Conservation (phyloP, 2,329 filamentous ascomycete genomes). For the Chalara sp. region DNA sequence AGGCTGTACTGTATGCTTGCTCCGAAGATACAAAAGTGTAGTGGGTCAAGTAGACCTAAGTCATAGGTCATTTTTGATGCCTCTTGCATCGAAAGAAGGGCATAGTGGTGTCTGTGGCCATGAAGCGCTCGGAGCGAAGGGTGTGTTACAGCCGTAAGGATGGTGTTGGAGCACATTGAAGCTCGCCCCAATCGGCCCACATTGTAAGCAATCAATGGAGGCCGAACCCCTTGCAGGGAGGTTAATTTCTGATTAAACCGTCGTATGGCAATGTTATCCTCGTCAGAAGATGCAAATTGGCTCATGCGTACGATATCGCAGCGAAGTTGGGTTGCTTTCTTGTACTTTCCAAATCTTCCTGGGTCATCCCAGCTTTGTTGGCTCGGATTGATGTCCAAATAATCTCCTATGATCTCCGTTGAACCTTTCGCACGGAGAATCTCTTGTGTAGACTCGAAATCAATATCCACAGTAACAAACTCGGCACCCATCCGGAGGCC, state of each 20-base stretch:
- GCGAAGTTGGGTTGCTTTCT: background rate
- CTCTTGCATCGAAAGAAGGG: slow-evolving; percentile 26
- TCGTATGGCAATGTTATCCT: slow-evolving; percentile 2
- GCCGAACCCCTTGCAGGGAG: background rate
- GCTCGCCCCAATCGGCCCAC: slow-evolving; percentile 54
- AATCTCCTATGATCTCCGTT: background rate
- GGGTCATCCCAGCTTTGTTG: slow-evolving; percentile 1
- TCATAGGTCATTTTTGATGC: slow-evolving; percentile 1
- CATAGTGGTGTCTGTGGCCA: slow-evolving; percentile 31
- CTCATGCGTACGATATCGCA: slow-evolving; percentile 1
- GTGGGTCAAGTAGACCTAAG: background rate
- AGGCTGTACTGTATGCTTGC: slow-evolving; percentile 62
- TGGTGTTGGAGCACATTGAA: slow-evolving; percentile 60
- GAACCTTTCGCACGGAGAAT: slow-evolving; percentile 1
- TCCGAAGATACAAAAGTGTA: slow-evolving; percentile 62
- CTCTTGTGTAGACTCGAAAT: background rate
- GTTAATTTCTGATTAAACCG: background rate
- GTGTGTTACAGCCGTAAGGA: slow-evolving; percentile 49
- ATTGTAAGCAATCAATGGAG: slow-evolving; percentile 49
- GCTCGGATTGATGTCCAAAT: background rate
- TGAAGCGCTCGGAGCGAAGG: slow-evolving; percentile 27
- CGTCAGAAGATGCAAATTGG: slow-evolving; percentile 2
- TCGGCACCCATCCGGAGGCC: background rate
- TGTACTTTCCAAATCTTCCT: background rate
- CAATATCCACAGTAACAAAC: background rate